These are phyloP conservation scores for Crithidia fasciculata DNA, from an alignment of 208 protist genomes.

Conservation along the genomic window DNA sequence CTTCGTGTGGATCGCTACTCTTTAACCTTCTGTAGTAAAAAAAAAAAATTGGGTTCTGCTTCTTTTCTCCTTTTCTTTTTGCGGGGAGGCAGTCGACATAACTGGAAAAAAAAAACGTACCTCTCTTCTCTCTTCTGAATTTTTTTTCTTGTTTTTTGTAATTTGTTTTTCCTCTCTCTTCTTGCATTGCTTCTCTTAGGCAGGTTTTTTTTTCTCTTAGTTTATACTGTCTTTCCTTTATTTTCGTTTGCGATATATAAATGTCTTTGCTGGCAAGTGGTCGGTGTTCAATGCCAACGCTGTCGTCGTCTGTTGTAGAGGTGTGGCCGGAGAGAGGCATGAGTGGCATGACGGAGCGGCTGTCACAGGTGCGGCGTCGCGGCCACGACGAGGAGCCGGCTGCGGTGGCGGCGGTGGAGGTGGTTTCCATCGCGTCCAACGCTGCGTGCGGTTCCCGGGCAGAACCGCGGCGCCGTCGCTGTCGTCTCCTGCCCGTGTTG, in stretches of 20 bases:
- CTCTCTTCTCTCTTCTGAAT: neutral
- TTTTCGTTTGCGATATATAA: neutral
- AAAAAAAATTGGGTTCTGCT: too few relatives aligned
- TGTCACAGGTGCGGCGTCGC: neutral
- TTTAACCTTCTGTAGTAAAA: too few relatives aligned
- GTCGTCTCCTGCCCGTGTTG: neutral
- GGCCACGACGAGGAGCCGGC: neutral
- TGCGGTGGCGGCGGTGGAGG: neutral
- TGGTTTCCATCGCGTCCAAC: neutral
- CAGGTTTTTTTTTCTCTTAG: neutral
- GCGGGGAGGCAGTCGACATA: too few relatives aligned
- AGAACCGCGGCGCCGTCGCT: neutral
- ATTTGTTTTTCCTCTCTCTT: neutral
- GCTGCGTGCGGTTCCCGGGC: neutral
- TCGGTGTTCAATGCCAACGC: too few relatives aligned
- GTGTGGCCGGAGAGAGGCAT: neutral
- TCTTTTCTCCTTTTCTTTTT: too few relatives aligned
- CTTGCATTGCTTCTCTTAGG: neutral
- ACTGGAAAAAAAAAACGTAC: neutral
- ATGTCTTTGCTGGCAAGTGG: too few relatives aligned
- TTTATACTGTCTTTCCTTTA: neutral
- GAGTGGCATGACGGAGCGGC: neutral
- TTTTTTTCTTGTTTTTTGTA: neutral
- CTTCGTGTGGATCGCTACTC: too few relatives aligned
- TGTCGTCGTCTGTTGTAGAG: neutral